phyloP scores from a whole-genome alignment of 441 rosid genomes.

The Bruguiera hainesii region DNA sequence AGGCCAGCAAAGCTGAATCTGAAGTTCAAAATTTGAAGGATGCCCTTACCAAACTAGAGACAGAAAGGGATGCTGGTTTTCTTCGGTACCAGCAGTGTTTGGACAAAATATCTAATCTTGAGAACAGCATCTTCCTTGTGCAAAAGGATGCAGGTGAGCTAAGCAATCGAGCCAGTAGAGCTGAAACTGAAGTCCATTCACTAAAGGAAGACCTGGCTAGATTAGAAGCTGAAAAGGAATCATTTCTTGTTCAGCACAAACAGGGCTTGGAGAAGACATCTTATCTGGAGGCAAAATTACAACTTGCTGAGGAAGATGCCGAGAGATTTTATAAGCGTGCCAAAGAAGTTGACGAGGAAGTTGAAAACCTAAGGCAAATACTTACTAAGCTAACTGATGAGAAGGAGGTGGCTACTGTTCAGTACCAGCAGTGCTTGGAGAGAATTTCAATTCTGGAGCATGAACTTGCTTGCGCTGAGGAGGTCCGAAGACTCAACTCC shows the following conservation, averaged over 20 bases:
- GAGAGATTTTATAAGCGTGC: slow-evolving; percentile 44
- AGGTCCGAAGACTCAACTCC: slow-evolving; percentile 58
- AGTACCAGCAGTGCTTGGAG: slow-evolving; percentile 71
- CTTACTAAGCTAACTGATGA: slow-evolving; percentile 59
- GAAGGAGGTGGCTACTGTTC: slow-evolving; percentile 63
- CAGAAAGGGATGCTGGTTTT: slow-evolving; percentile 57
- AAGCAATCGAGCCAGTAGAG: slow-evolving; percentile 52
- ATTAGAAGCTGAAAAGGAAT: slow-evolving; percentile 68
- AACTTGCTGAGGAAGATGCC: slow-evolving; percentile 56
- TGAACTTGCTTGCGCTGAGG: slow-evolving; percentile 60
- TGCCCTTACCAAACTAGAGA: slow-evolving; percentile 48
- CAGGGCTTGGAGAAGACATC: slow-evolving; percentile 58
- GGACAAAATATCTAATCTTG: slow-evolving; percentile 61
- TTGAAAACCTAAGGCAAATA: slow-evolving; percentile 59
- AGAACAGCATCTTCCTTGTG: slow-evolving; percentile 46
- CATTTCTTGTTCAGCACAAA: slow-evolving; percentile 45
- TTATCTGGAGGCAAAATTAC: slow-evolving; percentile 57
- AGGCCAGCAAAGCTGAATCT: slow-evolving; percentile 72
- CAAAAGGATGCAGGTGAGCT: slow-evolving; percentile 60
- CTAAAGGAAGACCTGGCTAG: slow-evolving; percentile 51
- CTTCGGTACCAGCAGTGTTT: slow-evolving; percentile 68
- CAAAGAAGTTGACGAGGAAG: slow-evolving; percentile 61
- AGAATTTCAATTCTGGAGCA: slow-evolving; percentile 60
- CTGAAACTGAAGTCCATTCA: slow-evolving; percentile 50
- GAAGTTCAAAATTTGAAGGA: slow-evolving; percentile 68